A percentile compares a stretch with the other conserved stretches of the same genome.
Evolutionary conservation across 257 asterid species (phyloP).

Genomic region (Linaria vulgaris): DNA sequence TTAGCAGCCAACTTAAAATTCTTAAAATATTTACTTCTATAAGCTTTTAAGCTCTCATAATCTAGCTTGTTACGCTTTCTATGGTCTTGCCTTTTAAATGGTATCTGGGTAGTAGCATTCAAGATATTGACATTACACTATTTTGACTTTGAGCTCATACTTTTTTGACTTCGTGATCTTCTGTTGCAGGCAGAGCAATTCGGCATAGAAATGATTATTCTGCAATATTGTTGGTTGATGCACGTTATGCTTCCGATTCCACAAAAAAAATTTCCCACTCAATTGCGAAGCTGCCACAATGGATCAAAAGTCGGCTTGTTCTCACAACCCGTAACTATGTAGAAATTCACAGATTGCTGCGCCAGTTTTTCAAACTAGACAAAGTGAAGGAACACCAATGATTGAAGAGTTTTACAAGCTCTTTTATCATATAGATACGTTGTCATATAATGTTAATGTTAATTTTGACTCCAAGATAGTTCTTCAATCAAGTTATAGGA

Average conservation of each 20-base stretch:
- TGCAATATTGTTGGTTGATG: conserved; percentile 83
- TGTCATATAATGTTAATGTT: background rate
- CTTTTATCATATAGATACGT: background rate
- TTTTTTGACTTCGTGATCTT: conserved; percentile 18
- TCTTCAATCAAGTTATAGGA: background rate
- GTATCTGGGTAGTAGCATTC: background rate
- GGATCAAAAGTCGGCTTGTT: conserved; percentile 72
- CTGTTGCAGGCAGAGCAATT: conserved; percentile 82
- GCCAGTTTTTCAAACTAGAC: conserved; percentile 84
- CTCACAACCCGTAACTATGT: conserved; percentile 60
- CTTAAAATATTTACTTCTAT: background rate
- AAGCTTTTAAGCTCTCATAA: background rate
- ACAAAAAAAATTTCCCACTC: conserved; percentile 53
- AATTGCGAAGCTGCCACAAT: conserved; percentile 75
- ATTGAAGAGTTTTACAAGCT: conserved; percentile 5
- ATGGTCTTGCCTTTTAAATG: background rate
- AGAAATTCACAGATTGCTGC: conserved; percentile 68
- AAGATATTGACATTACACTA: background rate
- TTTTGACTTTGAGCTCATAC: background rate
- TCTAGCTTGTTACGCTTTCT: background rate
- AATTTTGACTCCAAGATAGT: conserved; percentile 3
- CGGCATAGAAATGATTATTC: conserved; percentile 87
- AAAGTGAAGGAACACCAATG: conserved; percentile 37
- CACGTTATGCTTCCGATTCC: conserved; percentile 71
- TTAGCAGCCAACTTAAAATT: background rate